Evolutionary conservation across 352 stramenopile species (phyloP).

Genomic region (Saprolegnia diclina): DNA sequence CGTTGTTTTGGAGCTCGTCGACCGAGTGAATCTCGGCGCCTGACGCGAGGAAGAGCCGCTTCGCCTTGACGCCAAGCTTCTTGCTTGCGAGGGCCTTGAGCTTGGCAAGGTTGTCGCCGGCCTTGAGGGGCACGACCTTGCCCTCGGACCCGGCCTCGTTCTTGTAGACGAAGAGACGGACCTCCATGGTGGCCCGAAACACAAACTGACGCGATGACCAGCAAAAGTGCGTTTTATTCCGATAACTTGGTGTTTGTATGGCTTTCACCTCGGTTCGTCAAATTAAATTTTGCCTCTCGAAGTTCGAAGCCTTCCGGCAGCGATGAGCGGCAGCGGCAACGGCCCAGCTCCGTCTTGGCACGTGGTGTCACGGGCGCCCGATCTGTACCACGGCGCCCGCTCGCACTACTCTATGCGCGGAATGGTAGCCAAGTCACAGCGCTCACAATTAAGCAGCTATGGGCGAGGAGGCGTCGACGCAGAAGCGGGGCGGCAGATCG

Average conservation of each 20-base stretch:
- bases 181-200: slow-evolving; percentile 4
- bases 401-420: no score
- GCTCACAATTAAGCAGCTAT: no score
- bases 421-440: no score
- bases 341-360: no score
- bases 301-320: not conserved
- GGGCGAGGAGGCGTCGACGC: no score
- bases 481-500: no score
- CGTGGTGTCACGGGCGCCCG: no score
- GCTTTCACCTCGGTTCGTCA: not conserved
- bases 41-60: slow-evolving; percentile 72
- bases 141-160: slow-evolving; percentile 80
- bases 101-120: slow-evolving; percentile 58
- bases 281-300: not conserved
- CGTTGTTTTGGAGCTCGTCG: slow-evolving; percentile 87
- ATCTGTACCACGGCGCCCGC: no score
- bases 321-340: no score
- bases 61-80: slow-evolving; percentile 74
- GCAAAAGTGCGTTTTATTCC: not conserved
- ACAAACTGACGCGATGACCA: not conserved
- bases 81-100: slow-evolving; percentile 83
- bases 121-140: slow-evolving; percentile 79
- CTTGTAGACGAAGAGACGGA: slow-evolving; percentile 80
- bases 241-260: not conserved
- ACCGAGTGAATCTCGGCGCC: slow-evolving; percentile 81